phyloP scores from a whole-genome alignment of 2,329 filamentous ascomycete species.

The Fusarium sp. region DNA sequence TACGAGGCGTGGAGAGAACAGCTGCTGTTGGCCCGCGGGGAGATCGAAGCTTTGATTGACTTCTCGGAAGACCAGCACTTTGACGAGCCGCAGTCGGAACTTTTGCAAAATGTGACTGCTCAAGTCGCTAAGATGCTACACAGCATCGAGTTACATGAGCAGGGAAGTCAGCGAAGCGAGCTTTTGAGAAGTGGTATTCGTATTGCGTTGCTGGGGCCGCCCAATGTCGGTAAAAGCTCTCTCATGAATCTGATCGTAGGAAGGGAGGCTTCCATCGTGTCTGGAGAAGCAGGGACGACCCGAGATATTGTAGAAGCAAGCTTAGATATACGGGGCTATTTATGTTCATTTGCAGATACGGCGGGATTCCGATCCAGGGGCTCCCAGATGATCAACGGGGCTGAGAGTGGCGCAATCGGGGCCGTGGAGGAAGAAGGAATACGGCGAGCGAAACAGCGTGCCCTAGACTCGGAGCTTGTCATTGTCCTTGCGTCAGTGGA shows the following conservation, averaged over 20 bases:
- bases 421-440: slow-evolving; percentile 91
- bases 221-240: slow-evolving; percentile 96
- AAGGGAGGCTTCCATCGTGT: slow-evolving; percentile 94
- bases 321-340: slow-evolving; percentile 88
- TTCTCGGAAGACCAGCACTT: slow-evolving; percentile 98
- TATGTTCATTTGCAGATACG: slow-evolving; percentile 95
- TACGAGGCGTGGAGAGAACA: slow-evolving; percentile 87
- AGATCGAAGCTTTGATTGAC: slow-evolving; percentile 95
- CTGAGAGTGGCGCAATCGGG: slow-evolving; percentile 65
- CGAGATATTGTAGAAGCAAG: slow-evolving; percentile 93
- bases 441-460: slow-evolving; percentile 83
- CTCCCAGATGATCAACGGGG: slow-evolving; percentile 24
- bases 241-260: slow-evolving; percentile 91
- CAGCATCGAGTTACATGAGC: slow-evolving; percentile 76
- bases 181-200: slow-evolving; percentile 86
- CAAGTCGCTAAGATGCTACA: slow-evolving; percentile 73
- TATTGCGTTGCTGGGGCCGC: slow-evolving; percentile 88
- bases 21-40: slow-evolving; percentile 84
- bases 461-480: slow-evolving; percentile 85
- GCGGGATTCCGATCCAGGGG: slow-evolving; percentile 79
- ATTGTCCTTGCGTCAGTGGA: slow-evolving; percentile 85
- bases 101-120: slow-evolving; percentile 76
- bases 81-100: slow-evolving; percentile 82
- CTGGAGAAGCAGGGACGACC: slow-evolving; percentile 91
- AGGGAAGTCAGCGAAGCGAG: slow-evolving; percentile 85